Percentiles rank a stretch among this genome's conserved stretches.
Evolutionary conservation across 2,329 filamentous ascomycete species (phyloP).

Genomic region (Alternaria sp.): DNA sequence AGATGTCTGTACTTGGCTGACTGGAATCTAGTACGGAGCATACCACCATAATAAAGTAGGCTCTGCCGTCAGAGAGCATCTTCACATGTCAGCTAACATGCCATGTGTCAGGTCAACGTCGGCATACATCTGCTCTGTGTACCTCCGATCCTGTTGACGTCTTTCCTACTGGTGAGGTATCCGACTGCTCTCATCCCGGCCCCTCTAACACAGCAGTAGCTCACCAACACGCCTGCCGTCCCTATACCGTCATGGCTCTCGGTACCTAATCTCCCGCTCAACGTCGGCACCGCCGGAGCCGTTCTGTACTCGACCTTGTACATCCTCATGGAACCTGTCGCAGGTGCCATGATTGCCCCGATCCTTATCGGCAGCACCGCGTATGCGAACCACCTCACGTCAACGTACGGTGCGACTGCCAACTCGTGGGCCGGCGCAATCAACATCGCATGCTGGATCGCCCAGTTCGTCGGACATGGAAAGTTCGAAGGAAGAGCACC

Average conservation of each 20-base stretch:
- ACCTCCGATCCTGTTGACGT: conserved; percentile 74
- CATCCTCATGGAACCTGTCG: conserved; percentile 90
- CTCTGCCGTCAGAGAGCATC: conserved; percentile 7
- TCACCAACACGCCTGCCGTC: conserved; percentile 63
- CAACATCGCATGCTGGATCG: conserved; percentile 79
- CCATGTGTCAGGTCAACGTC: conserved; percentile 67
- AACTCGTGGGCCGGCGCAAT: conserved; percentile 71
- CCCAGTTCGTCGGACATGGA: conserved; percentile 91
- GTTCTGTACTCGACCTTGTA: conserved; percentile 79
- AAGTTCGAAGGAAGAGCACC: conserved; percentile 87
- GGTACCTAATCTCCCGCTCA: conserved; percentile 64
- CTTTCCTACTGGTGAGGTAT: conserved; percentile 71
- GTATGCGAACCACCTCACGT: conserved; percentile 75
- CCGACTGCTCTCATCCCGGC: background rate
- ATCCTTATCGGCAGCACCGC: conserved; percentile 79
- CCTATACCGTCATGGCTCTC: conserved; percentile 61
- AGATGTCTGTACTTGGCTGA: conserved; percentile 15
- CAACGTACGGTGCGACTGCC: conserved; percentile 64
- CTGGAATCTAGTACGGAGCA: conserved; percentile 71
- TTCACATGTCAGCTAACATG: conserved; percentile 32
- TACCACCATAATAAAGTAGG: conserved; percentile 77
- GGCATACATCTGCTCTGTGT: conserved; percentile 82
- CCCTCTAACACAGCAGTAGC: conserved; percentile 49
- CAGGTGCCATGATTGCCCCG: conserved; percentile 77
- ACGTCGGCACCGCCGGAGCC: conserved; percentile 64